Percentiles rank a stretch among this genome's conserved stretches.
Evolutionary conservation across 345 rosid species (phyloP).

Genomic region (Murraya paniculata): DNA sequence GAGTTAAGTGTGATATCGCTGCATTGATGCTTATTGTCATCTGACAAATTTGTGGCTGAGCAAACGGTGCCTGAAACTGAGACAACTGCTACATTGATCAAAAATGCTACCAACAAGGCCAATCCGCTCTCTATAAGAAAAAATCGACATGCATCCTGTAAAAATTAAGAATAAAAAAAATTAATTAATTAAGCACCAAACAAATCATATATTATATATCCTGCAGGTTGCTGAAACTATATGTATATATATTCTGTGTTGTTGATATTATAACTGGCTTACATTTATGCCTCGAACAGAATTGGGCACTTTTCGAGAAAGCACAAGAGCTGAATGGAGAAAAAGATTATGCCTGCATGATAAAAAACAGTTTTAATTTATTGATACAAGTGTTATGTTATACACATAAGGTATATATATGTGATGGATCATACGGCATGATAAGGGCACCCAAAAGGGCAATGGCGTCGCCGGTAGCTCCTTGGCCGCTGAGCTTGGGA

Average conservation of each 20-base stretch:
- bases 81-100: constrained; percentile 55
- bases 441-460: constrained; percentile 51
- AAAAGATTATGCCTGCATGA: constrained; percentile 45
- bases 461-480: constrained; percentile 42
- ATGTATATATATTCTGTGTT: background rate
- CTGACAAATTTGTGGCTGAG: constrained; percentile 25
- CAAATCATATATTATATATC: background rate
- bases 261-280: background rate
- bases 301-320: constrained; percentile 45
- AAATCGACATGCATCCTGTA: constrained; percentile 58
- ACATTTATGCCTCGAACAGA: constrained; percentile 52
- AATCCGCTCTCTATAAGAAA: constrained; percentile 64
- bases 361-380: background rate
- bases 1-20: constrained; percentile 54
- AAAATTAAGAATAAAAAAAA: background rate
- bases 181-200: background rate
- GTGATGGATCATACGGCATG: constrained; percentile 41
- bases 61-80: constrained; percentile 63
- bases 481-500: constrained; percentile 39
- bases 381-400: no score
- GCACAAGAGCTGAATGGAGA: constrained; percentile 50
- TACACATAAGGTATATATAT: background rate
- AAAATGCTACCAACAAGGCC: constrained; percentile 58
- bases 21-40: constrained; percentile 29
- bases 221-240: background rate